Conservation (phyloP, 2,329 filamentous ascomycete genomes). For the Venturia carpophila region DNA sequence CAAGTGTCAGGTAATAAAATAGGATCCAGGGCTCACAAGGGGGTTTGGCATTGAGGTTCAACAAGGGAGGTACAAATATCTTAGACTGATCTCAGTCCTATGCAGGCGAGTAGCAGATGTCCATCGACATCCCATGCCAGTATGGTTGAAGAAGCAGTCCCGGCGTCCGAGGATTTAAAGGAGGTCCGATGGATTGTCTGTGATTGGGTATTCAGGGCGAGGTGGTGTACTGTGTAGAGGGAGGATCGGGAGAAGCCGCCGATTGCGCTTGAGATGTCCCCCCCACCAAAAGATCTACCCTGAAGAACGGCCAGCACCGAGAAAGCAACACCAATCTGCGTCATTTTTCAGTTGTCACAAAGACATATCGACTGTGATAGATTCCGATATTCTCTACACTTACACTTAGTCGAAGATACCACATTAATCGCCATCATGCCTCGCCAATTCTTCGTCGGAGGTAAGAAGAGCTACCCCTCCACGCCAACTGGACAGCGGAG, state of each 20-base stretch:
- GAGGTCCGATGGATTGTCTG: not conserved
- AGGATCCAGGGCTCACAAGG: too few species aligned
- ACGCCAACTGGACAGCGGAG: not conserved
- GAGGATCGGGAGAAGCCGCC: not conserved
- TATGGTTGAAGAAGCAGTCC: not conserved
- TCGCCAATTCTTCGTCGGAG: conserved; percentile 37
- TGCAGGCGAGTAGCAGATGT: too few species aligned
- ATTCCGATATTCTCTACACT: not conserved
- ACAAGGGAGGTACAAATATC: too few species aligned
- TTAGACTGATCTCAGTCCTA: too few species aligned
- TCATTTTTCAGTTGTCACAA: not conserved
- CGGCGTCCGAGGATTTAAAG: not conserved
- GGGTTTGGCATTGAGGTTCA: too few species aligned
- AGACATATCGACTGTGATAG: not conserved
- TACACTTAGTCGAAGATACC: not conserved
- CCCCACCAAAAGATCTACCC: conserved; percentile 7
- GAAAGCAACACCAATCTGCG: not conserved
- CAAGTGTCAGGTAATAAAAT: too few species aligned
- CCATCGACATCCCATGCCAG: too few species aligned
- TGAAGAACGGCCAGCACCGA: not conserved
- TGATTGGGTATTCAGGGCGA: not conserved
- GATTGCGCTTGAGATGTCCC: not conserved
- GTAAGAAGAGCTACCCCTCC: conserved; percentile 14
- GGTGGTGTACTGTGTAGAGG: not conserved
- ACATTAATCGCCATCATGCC: conserved; percentile 26